phyloP scores from a whole-genome alignment of 805 yeast species.

The Ogataea henricii region DNA sequence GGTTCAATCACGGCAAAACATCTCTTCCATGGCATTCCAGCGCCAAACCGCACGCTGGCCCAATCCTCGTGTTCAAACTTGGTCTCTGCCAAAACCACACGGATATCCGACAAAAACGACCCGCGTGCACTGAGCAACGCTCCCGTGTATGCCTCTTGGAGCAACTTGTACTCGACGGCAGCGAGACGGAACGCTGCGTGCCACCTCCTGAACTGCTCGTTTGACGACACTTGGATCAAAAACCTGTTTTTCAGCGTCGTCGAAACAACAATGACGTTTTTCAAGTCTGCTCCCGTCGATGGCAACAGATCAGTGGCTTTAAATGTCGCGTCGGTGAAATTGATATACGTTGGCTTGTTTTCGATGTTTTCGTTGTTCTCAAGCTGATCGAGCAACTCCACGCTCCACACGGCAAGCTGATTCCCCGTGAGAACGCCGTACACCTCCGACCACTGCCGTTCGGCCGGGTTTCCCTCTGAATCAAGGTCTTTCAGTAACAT shows the following conservation, averaged over 20 bases:
- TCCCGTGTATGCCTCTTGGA: slow-evolving; percentile 97
- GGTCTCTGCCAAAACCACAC: slow-evolving; percentile 80
- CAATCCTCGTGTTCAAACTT: slow-evolving; percentile 89
- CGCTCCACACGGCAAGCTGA: slow-evolving; percentile 92
- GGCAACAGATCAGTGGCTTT: slow-evolving; percentile 71
- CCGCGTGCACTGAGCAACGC: slow-evolving; percentile 93
- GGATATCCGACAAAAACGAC: slow-evolving; percentile 79
- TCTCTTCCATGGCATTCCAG: slow-evolving; percentile 97
- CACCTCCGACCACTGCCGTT: slow-evolving; percentile 87
- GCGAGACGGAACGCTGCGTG: slow-evolving; percentile 79
- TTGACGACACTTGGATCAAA: slow-evolving; percentile 73
- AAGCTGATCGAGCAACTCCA: slow-evolving; percentile 58
- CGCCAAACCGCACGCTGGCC: slow-evolving; percentile 92
- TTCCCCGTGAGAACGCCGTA: slow-evolving; percentile 90
- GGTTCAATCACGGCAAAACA: slow-evolving; percentile 90
- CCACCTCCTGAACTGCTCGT: slow-evolving; percentile 72
- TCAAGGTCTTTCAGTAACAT: slow-evolving; percentile 72
- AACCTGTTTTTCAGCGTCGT: slow-evolving; percentile 91
- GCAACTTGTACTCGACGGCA: slow-evolving; percentile 73
- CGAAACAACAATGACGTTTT: slow-evolving; percentile 82
- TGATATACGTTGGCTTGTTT: slow-evolving; percentile 73
- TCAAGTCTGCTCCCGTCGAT: slow-evolving; percentile 61
- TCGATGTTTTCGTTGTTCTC: slow-evolving; percentile 35
- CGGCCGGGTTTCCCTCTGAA: slow-evolving; percentile 84
- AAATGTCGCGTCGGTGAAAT: slow-evolving; percentile 86